Conservation (phyloP, 495 filamentous ascomycete genomes). For the Penicillium malachiteum region DNA sequence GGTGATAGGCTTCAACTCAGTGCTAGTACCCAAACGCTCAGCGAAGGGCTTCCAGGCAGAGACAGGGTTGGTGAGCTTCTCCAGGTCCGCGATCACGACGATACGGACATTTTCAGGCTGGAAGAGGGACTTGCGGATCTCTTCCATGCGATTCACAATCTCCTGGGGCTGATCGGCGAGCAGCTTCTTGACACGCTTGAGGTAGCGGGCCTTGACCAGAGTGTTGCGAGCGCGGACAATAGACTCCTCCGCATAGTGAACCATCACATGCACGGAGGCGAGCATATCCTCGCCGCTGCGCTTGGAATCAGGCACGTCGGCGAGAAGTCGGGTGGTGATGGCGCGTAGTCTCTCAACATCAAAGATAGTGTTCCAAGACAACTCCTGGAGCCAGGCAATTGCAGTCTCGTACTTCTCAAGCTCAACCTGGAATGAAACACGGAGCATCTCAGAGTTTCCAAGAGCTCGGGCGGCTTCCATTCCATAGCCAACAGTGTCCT, state of each 20-base stretch:
- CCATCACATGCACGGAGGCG: constrained; percentile 73
- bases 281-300: constrained; percentile 73
- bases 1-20: constrained; percentile 59
- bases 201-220: constrained; percentile 83
- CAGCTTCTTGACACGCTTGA: constrained; percentile 76
- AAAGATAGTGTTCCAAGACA: constrained; percentile 86
- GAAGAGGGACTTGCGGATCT: constrained; percentile 71
- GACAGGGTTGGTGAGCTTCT: constrained; percentile 75
- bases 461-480: constrained; percentile 65
- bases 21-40: constrained; percentile 42
- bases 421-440: constrained; percentile 81
- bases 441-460: constrained; percentile 75
- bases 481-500: constrained; percentile 81
- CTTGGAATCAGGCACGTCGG: constrained; percentile 92
- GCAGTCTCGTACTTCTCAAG: constrained; percentile 79
- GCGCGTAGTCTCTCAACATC: constrained; percentile 78
- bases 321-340: constrained; percentile 81
- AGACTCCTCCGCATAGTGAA: constrained; percentile 71
- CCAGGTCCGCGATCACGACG: constrained; percentile 77
- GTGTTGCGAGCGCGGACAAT: constrained; percentile 74
- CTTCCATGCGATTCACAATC: constrained; percentile 72
- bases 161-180: constrained; percentile 68
- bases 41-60: constrained; percentile 74
- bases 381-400: constrained; percentile 80
- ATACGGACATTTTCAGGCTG: constrained; percentile 80